phyloP scores from a whole-genome alignment of 257 asterid genomes.

The Perilla frutescens region DNA sequence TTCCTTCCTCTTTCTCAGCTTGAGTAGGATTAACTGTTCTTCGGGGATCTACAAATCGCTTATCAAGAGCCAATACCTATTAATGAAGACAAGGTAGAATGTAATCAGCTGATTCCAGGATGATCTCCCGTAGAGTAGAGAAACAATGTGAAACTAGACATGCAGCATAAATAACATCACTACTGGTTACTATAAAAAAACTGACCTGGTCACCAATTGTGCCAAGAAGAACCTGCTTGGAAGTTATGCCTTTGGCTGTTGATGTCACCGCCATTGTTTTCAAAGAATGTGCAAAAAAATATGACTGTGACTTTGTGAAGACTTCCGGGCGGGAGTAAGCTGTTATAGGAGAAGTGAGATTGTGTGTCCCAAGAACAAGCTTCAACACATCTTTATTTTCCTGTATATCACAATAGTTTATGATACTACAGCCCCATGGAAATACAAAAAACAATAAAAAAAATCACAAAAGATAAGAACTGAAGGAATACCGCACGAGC shows the following conservation, averaged over 20 bases:
- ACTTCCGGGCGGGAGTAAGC: conserved; percentile 94
- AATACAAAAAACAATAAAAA: background rate
- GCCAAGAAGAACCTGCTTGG: conserved; percentile 94
- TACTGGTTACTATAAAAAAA: conserved; percentile 23
- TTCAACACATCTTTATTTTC: conserved; percentile 91
- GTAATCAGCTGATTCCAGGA: conserved; percentile 16
- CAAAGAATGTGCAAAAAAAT: conserved; percentile 82
- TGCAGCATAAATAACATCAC: conserved; percentile 13
- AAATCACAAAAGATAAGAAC: conserved; percentile 28
- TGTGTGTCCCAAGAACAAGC: conserved; percentile 89
- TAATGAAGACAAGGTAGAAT: conserved; percentile 23
- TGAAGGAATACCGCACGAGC: conserved; percentile 83
- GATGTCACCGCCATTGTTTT: conserved; percentile 84
- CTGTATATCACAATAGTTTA: conserved; percentile 52
- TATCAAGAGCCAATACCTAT: conserved; percentile 98
- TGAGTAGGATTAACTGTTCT: conserved; percentile 87
- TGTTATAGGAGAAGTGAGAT: conserved; percentile 86
- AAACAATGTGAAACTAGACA: background rate
- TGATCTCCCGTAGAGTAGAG: background rate
- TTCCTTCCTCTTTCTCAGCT: conserved; percentile 99
- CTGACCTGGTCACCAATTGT: conserved; percentile 94
- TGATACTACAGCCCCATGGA: conserved; percentile 27
- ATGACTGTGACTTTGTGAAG: conserved; percentile 81
- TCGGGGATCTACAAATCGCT: conserved; percentile 93
- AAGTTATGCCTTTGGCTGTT: conserved; percentile 96